Conservation (phyloP, 495 filamentous ascomycete species). For the Parmelia sp. region DNA sequence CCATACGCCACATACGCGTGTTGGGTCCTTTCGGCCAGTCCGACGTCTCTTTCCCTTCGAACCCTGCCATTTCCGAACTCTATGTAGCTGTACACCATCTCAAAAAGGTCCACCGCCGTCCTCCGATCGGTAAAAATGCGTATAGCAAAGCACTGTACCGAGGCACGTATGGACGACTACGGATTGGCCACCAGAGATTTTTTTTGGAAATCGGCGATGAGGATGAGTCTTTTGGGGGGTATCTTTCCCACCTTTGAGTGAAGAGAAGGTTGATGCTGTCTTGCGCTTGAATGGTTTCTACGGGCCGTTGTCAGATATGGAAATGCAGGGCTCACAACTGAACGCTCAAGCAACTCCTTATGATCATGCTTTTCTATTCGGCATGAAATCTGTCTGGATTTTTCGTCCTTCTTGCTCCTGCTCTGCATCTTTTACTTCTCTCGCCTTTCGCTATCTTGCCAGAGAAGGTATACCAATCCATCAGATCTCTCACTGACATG, state of each 20-base stretch:
- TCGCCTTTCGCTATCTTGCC: neutral
- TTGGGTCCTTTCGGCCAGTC: slow-evolving; percentile 7
- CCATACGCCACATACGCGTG: neutral
- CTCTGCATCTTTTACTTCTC: neutral
- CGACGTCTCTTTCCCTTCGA: neutral
- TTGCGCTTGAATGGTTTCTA: neutral
- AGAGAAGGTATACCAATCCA: neutral
- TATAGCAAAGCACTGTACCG: neutral
- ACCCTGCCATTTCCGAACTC: neutral
- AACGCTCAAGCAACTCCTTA: neutral
- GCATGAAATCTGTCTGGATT: neutral
- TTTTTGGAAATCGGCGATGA: slow-evolving; percentile 1
- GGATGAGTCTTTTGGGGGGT: neutral
- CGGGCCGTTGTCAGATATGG: neutral
- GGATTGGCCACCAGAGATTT: neutral
- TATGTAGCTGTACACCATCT: neutral
- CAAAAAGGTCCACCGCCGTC: neutral
- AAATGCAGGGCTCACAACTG: neutral
- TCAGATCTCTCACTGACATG: slow-evolving; percentile 25
- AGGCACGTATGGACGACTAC: neutral
- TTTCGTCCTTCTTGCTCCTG: neutral
- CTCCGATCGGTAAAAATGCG: neutral
- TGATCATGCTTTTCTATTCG: neutral
- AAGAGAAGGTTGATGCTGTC: neutral
- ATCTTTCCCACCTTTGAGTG: neutral